phyloP scores from a whole-genome alignment of 192 early-diverging fungal genomes.

The Backusella psychrophila region DNA sequence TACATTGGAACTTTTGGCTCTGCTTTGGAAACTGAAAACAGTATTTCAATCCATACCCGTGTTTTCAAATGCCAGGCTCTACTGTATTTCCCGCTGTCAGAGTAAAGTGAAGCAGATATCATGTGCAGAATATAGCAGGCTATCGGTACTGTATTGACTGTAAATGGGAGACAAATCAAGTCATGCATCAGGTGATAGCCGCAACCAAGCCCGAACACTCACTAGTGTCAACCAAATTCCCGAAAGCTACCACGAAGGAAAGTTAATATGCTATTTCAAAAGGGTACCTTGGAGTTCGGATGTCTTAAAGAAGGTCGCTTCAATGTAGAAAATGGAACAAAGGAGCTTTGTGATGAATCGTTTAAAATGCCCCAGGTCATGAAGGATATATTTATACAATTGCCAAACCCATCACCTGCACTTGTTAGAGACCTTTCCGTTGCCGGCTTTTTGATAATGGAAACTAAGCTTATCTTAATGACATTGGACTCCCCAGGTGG shows the following conservation, averaged over 20 bases:
- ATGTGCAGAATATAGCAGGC: background rate
- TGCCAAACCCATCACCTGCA: background rate
- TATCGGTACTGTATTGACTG: background rate
- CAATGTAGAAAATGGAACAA: background rate
- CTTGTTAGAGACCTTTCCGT: background rate
- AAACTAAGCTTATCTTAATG: too few species aligned
- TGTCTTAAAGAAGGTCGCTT: background rate
- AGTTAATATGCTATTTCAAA: background rate
- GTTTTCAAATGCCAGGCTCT: too few species aligned
- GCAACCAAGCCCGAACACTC: background rate
- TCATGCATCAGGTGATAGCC: background rate
- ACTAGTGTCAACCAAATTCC: background rate
- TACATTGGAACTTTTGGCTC: too few species aligned
- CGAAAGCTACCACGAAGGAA: background rate
- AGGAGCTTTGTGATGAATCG: background rate
- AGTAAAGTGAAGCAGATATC: background rate
- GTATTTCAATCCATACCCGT: too few species aligned
- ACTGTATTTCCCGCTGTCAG: too few species aligned
- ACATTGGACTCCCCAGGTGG: too few species aligned
- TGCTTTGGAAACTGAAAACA: too few species aligned
- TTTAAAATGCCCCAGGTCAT: background rate
- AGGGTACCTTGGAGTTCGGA: background rate
- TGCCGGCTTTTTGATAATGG: too few species aligned
- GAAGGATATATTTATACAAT: background rate
- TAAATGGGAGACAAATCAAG: background rate